A percentile compares a stretch with the other conserved stretches of the same genome.
These are phyloP conservation scores for Tagetes patula DNA, from an alignment of 129 eudicot genomes.

Conservation along the genomic window DNA sequence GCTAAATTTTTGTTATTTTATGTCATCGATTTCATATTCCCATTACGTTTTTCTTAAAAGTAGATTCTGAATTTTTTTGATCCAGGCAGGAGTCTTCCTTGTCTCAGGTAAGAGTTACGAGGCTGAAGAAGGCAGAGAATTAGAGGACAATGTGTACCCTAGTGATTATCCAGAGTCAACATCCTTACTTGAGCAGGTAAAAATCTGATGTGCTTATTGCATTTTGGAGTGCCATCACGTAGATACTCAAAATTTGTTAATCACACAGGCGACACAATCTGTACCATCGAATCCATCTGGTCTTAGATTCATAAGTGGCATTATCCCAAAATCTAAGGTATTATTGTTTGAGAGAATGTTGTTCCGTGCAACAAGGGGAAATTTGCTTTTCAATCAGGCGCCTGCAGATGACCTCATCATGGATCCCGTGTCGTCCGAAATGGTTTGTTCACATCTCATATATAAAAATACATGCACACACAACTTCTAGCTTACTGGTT, in stretches of 20 bases:
- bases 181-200: slow-evolving; percentile 89
- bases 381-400: slow-evolving; percentile 92
- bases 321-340: slow-evolving; percentile 74
- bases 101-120: slow-evolving; percentile 63
- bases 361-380: slow-evolving; percentile 98
- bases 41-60: slow-evolving; percentile 2
- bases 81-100: slow-evolving; percentile 93
- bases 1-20: background rate
- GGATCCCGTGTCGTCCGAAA: slow-evolving; percentile 86
- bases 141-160: slow-evolving; percentile 65
- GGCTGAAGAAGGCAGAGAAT: slow-evolving; percentile 64
- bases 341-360: slow-evolving; percentile 86
- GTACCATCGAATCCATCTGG: slow-evolving; percentile 72
- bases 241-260: slow-evolving; percentile 19
- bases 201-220: background rate
- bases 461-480: background rate
- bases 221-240: background rate
- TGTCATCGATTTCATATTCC: background rate
- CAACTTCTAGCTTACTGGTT: background rate
- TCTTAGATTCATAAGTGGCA: slow-evolving; percentile 87
- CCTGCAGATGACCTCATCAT: slow-evolving; percentile 80
- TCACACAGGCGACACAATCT: slow-evolving; percentile 76
- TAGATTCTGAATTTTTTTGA: slow-evolving; percentile 12
- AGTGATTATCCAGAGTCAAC: slow-evolving; percentile 68
- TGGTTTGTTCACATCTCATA: slow-evolving; percentile 47